phyloP scores from a whole-genome alignment of 2,329 filamentous ascomycete species.

The Didymella arachidicola region DNA sequence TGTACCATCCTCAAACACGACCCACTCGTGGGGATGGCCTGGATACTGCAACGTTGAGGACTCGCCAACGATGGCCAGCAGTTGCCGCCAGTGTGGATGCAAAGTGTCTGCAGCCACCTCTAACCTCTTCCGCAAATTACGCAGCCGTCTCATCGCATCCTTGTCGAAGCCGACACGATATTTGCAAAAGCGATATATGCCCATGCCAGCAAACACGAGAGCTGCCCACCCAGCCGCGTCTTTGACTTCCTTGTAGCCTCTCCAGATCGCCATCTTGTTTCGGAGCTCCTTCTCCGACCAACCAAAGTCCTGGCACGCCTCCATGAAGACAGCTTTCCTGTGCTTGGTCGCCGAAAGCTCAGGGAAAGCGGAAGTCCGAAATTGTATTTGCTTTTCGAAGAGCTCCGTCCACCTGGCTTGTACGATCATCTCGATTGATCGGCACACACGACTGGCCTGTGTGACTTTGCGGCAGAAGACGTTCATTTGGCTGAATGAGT shows the following conservation, averaged over 20 bases:
- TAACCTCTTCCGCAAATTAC: slow-evolving; percentile 56
- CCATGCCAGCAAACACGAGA: slow-evolving; percentile 65
- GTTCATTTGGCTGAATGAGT: slow-evolving; percentile 54
- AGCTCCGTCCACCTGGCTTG: slow-evolving; percentile 66
- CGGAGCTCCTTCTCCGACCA: slow-evolving; percentile 67
- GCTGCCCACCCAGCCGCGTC: slow-evolving; percentile 64
- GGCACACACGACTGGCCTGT: slow-evolving; percentile 61
- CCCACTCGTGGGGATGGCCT: slow-evolving; percentile 63
- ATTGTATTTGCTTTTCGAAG: slow-evolving; percentile 60
- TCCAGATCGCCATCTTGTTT: slow-evolving; percentile 63
- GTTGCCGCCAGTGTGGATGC: slow-evolving; percentile 61
- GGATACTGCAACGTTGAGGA: slow-evolving; percentile 52
- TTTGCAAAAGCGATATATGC: slow-evolving; percentile 68
- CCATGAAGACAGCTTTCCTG: slow-evolving; percentile 61
- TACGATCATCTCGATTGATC: slow-evolving; percentile 66
- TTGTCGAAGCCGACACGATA: slow-evolving; percentile 63
- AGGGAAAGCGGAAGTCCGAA: slow-evolving; percentile 51
- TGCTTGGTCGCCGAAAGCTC: slow-evolving; percentile 57
- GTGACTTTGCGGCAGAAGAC: slow-evolving; percentile 56
- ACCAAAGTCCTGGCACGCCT: slow-evolving; percentile 62
- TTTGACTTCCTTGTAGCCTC: slow-evolving; percentile 67
- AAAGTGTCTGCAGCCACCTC: slow-evolving; percentile 63
- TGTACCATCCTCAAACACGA: slow-evolving; percentile 56
- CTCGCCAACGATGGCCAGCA: slow-evolving; percentile 58
- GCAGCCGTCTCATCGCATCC: slow-evolving; percentile 59